Conservation (phyloP, 2,329 filamentous ascomycete genomes). For the Calonectria crousiana region DNA sequence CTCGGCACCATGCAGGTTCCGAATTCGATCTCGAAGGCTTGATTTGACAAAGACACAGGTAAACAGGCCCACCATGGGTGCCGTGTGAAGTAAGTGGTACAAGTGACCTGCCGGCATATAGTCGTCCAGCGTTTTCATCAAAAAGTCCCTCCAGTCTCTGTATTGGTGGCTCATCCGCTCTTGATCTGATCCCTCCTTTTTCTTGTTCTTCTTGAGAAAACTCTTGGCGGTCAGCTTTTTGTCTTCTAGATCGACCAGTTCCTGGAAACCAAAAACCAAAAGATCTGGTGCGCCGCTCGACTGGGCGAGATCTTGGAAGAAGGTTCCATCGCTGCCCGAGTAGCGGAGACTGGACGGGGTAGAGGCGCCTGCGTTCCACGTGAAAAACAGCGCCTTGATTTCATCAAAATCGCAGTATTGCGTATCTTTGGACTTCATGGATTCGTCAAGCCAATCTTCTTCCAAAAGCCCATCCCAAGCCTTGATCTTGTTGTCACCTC, state of each 20-base stretch:
- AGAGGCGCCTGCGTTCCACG: constrained; percentile 97
- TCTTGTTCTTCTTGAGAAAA: constrained; percentile 91
- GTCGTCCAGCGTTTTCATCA: constrained; percentile 85
- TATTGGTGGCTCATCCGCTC: constrained; percentile 98
- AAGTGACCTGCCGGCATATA: constrained; percentile 81
- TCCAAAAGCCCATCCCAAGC: constrained; percentile 94
- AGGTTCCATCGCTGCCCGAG: constrained; percentile 76
- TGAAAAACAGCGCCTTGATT: constrained; percentile 83
- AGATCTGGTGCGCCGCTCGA: constrained; percentile 87
- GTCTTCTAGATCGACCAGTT: constrained; percentile 97
- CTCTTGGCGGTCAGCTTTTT: constrained; percentile 98
- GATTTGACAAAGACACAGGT: constrained; percentile 95
- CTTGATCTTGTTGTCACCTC: constrained; percentile 85
- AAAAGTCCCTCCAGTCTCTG: constrained; percentile 93
- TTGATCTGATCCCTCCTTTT: constrained; percentile 81
- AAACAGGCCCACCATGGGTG: constrained; percentile 90
- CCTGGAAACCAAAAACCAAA: constrained; percentile 95
- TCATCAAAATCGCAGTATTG: constrained; percentile 90
- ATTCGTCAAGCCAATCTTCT: constrained; percentile 92
- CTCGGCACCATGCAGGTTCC: constrained; percentile 81
- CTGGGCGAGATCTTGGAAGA: constrained; percentile 84
- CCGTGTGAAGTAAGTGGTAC: constrained; percentile 89
- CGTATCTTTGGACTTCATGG: constrained; percentile 86
- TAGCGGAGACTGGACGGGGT: constrained; percentile 87
- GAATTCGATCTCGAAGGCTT: constrained; percentile 80